phyloP scores from a whole-genome alignment of 2,329 filamentous ascomycete species.

The Cytospora piceicola region DNA sequence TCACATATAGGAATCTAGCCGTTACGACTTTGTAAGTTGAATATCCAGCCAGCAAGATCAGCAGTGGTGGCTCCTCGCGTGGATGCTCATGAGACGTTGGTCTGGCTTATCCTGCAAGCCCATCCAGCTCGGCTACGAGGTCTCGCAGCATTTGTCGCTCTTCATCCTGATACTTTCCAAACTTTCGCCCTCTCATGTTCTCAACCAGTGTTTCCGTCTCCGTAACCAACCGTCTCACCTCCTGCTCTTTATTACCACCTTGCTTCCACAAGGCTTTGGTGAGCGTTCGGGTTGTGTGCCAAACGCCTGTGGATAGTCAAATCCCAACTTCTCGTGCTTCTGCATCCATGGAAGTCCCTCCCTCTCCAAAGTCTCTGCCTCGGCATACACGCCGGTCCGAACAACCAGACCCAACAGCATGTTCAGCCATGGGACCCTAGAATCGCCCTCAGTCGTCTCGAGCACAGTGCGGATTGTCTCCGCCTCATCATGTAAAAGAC shows the following conservation, averaged over 20 bases:
- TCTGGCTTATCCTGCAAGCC: too few relatives aligned
- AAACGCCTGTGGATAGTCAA: constrained; percentile 19
- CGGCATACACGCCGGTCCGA: constrained; percentile 1
- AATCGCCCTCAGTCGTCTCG: neutral
- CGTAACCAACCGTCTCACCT: neutral
- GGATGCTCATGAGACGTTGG: too few relatives aligned
- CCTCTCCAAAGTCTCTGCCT: constrained; percentile 1
- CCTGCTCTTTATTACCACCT: neutral
- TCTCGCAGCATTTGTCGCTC: neutral
- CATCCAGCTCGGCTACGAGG: too few relatives aligned
- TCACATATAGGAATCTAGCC: too few relatives aligned
- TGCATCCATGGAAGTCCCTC: constrained; percentile 21
- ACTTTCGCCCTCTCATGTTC: neutral
- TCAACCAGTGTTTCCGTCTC: neutral
- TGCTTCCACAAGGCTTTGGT: neutral
- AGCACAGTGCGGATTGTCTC: neutral
- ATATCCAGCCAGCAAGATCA: too few relatives aligned
- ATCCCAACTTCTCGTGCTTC: constrained; percentile 13
- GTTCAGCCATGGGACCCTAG: neutral
- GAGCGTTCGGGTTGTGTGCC: constrained; percentile 19
- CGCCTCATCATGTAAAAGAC: neutral
- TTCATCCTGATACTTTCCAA: neutral
- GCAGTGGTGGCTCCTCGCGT: too few relatives aligned
- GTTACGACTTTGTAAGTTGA: too few relatives aligned
- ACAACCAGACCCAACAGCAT: neutral